phyloP scores from a whole-genome alignment of 2,329 filamentous ascomycete species.

The Talaromyces sp. region DNA sequence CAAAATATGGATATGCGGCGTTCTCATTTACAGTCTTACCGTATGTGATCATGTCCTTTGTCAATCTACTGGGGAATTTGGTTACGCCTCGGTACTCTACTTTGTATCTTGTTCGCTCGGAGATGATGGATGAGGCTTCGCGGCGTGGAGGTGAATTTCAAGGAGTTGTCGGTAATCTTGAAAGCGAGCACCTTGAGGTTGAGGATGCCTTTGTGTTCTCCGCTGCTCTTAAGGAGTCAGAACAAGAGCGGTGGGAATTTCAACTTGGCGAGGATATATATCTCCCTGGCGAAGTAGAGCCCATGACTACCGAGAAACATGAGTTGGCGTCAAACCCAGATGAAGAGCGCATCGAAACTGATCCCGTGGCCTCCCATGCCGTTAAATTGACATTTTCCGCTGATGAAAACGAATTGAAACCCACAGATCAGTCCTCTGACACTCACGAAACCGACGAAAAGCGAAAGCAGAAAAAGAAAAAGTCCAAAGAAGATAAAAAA shows the following conservation, averaged over 20 bases:
- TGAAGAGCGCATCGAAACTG: not conserved
- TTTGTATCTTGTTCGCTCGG: slow-evolving; percentile 29
- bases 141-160: slow-evolving; percentile 25
- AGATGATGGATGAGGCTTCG: slow-evolving; percentile 31
- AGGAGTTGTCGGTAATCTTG: slow-evolving; percentile 24
- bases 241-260: not conserved
- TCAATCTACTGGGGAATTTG: slow-evolving; percentile 32
- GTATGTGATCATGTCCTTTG: slow-evolving; percentile 35
- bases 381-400: not conserved
- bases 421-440: not conserved
- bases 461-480: not conserved
- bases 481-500: not conserved
- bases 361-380: not conserved
- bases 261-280: not conserved
- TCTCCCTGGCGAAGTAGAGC: not conserved
- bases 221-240: not conserved
- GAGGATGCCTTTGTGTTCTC: slow-evolving; percentile 4
- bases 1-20: slow-evolving; percentile 34
- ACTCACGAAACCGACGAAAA: not conserved
- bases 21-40: slow-evolving; percentile 37
- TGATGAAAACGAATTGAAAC: not conserved
- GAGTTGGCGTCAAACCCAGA: not conserved
- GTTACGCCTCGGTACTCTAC: slow-evolving; percentile 29
- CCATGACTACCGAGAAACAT: not conserved
- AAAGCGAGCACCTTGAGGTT: not conserved